Evolutionary conservation across 805 yeast genomes (phyloP), one percentile per base, ranked within the genome.

Genomic region (Blastobotrys attinorum): DNA sequence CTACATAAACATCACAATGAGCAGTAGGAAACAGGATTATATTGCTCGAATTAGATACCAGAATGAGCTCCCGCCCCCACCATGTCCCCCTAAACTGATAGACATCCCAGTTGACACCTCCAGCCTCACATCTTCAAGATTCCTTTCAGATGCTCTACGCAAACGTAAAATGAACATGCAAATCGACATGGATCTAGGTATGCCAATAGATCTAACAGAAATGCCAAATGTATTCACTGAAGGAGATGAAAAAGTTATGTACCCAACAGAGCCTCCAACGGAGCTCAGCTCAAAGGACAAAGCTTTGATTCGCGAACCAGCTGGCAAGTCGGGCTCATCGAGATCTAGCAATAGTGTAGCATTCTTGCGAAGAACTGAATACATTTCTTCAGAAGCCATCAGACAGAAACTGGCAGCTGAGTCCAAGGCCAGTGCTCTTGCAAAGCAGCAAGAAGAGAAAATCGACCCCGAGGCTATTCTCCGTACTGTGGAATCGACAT

Each of bases 361-460:
- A n/a, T 89, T 90, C 65, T 72, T 90, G 60, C 80, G 97, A 67
- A 79, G 97, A 67, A 90, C 98, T 0, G 97, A 92, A 60, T 90
- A 90, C 61, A 83, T 87, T 47, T 76, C 95, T 8, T 77, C 83
- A 31, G 80, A 77, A 41, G 72, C 72, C 43, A 58, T 64, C 43
- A 56, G 59, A 22, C 52, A 49, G 23, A 49, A 47, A 43, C 15
- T 25, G 16, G 49, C 58, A 2, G 51, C 50, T 3, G 54, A 44
- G 16, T 56, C 55, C 13, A 51, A 52, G 23, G 55, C 50, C 20
- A 48, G 51, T 40, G 47, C 47, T 20, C 33, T 40, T 37, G 25
- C 44, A 37, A 27, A 55, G 50, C 31, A 52, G 46, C 47, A 53
- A 32, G 22, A 29, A 4, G 43, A 40, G 8, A 65, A 60, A 46